phyloP scores from a whole-genome alignment of 2,329 filamentous ascomycete genomes.

The Cyphellophora attinorum region DNA sequence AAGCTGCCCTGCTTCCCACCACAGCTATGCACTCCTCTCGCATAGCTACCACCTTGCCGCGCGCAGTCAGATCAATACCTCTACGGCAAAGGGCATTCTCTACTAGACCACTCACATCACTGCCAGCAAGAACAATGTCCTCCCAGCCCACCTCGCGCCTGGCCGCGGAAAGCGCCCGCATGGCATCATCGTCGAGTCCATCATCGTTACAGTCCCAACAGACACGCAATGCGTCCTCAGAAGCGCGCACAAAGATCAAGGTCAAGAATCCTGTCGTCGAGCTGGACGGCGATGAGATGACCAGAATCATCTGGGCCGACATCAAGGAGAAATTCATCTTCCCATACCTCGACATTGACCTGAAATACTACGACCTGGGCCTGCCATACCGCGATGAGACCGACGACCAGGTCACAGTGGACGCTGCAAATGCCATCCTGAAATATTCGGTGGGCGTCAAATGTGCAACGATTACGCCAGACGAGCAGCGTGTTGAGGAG shows the following conservation, averaged over 20 bases:
- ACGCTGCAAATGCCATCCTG: slow-evolving; percentile 94
- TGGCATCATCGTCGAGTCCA: neutral
- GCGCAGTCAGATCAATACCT: slow-evolving; percentile 1
- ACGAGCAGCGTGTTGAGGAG: slow-evolving; percentile 92
- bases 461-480: slow-evolving; percentile 97
- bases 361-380: slow-evolving; percentile 96
- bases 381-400: slow-evolving; percentile 93
- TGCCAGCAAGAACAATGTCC: slow-evolving; percentile 5
- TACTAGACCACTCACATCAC: slow-evolving; percentile 10
- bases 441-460: slow-evolving; percentile 99
- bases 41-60: slow-evolving; percentile 2
- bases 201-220: slow-evolving; percentile 13
- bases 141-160: slow-evolving; percentile 12
- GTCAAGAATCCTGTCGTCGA: slow-evolving; percentile 99
- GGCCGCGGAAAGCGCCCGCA: slow-evolving; percentile 13
- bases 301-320: slow-evolving; percentile 95
- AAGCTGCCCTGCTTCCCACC: neutral
- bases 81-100: slow-evolving; percentile 1
- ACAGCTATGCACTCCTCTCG: slow-evolving; percentile 6
- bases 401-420: slow-evolving; percentile 88
- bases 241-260: slow-evolving; percentile 73
- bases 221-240: slow-evolving; percentile 36
- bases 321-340: slow-evolving; percentile 79
- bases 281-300: slow-evolving; percentile 93
- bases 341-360: slow-evolving; percentile 81